Conservation (phyloP, 2,329 filamentous ascomycete species). For the Alternaria atra region DNA sequence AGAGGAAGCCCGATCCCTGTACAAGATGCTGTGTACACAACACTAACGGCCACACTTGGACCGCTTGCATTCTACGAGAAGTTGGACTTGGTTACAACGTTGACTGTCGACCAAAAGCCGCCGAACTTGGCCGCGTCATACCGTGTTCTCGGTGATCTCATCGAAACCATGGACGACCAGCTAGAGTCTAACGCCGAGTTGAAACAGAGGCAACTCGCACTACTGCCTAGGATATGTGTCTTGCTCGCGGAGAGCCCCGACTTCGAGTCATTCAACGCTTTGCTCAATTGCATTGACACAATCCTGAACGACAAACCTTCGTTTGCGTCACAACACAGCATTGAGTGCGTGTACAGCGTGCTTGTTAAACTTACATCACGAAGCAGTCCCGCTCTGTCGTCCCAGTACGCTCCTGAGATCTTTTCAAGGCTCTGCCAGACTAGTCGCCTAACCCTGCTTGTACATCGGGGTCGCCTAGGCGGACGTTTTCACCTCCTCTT, state of each 20-base stretch:
- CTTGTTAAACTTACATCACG: slow-evolving; percentile 49
- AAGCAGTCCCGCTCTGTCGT: slow-evolving; percentile 37
- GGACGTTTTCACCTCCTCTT: slow-evolving; percentile 69
- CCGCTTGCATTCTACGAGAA: slow-evolving; percentile 30
- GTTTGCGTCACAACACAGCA: slow-evolving; percentile 55
- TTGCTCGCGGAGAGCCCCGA: slow-evolving; percentile 60
- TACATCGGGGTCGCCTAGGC: slow-evolving; percentile 66
- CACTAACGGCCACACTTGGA: slow-evolving; percentile 26
- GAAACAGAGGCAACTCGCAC: slow-evolving; percentile 37
- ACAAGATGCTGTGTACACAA: slow-evolving; percentile 20
- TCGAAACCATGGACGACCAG: slow-evolving; percentile 42
- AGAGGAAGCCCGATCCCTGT: slow-evolving; percentile 21
- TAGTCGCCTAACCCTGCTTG: slow-evolving; percentile 62
- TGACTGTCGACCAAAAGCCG: slow-evolving; percentile 21
- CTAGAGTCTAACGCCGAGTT: slow-evolving; percentile 29
- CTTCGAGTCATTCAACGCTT: slow-evolving; percentile 60
- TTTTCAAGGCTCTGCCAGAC: slow-evolving; percentile 65
- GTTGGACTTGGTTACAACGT: slow-evolving; percentile 26
- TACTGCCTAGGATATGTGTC: slow-evolving; percentile 38
- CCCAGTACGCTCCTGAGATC: slow-evolving; percentile 51
- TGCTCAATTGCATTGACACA: slow-evolving; percentile 61
- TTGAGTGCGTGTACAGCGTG: slow-evolving; percentile 53
- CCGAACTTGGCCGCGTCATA: slow-evolving; percentile 26
- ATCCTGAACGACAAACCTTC: slow-evolving; percentile 46
- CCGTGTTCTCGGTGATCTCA: slow-evolving; percentile 35